A percentile compares a stretch with the other conserved stretches of the same genome.
phyloP scores from a whole-genome alignment of 169 alveolate genomes.

The Cryptosporidium ubiquitum region DNA sequence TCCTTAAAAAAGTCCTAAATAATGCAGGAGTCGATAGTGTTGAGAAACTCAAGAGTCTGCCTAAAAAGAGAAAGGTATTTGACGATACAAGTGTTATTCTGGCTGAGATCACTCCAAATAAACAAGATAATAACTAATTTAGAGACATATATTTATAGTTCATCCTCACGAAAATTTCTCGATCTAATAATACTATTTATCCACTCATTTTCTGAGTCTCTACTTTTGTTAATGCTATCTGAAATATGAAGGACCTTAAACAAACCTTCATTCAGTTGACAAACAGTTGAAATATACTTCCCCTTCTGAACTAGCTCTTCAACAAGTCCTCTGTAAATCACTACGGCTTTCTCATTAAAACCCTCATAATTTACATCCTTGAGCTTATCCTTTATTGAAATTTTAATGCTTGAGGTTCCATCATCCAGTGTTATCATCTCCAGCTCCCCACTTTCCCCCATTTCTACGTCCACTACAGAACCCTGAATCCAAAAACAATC shows the following conservation, averaged over 20 bases:
- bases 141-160: not conserved
- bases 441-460: not conserved
- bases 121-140: no score
- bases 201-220: conserved; percentile 40
- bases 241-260: conserved; percentile 43
- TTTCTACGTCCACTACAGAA: conserved; percentile 11
- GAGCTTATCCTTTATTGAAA: not conserved
- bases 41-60: conserved; percentile 40
- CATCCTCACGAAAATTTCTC: not conserved
- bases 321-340: not conserved
- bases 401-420: conserved; percentile 24
- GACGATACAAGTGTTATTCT: conserved; percentile 63
- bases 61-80: conserved; percentile 67
- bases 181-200: conserved; percentile 11
- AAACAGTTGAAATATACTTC: conserved; percentile 27
- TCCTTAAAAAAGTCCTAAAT: conserved; percentile 30
- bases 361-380: not conserved
- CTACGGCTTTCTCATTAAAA: not conserved
- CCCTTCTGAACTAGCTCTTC: conserved; percentile 34
- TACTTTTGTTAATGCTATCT: conserved; percentile 11
- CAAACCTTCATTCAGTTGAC: not conserved
- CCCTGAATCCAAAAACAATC: conserved; percentile 69
- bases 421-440: conserved; percentile 29
- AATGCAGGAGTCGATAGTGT: conserved; percentile 50
- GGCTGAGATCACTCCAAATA: conserved; percentile 9